Evolutionary conservation across 1,284 basidiomycete genomes (phyloP), one percentile per base, ranked within the genome.

Genomic region (Microbotryomycetes sp.): DNA sequence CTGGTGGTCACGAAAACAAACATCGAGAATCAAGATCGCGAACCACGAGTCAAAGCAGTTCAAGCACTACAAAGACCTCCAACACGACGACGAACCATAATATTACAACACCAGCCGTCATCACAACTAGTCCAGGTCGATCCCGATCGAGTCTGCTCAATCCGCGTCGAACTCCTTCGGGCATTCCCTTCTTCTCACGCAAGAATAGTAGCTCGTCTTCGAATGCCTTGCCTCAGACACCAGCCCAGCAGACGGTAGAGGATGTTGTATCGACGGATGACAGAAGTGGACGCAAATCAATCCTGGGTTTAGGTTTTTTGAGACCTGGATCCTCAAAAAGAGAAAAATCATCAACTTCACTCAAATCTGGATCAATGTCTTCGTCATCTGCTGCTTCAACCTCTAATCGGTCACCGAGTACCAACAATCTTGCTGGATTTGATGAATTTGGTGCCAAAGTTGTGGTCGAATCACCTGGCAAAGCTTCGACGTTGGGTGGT

Each of bases 111-210:
- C 66, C 64, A 0, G 32, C 66, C 0, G 56, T 70, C 46, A 60
- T 70, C 54, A 52, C 67, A 2, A 65, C 65, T 52, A 65, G 67
- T 66, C 62, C 69, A 47, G 57, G 70, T 60, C 57, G 68, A 49
- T 65, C 70, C n/a, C 56, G 73, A 53, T 69, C 70, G 66, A 65
- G 67, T 65, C 36, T 70, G 63, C 53, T 74, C 69, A 54, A 68
- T 68, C 61, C 78, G 63, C 84, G 92, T 54, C 83, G 92, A 53
- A 94, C 92, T 0, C 92, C 92, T 0, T 93, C 90, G 16, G 89
- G 90, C 7, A 96, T 97, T 66, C 93, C 92, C 1, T 97, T 97
- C 78, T 96, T 96, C 80, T 83, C 91, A 47, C 86, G 92, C 75
- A 58, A 73, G 74, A 81, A 74, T 76, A 46, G n/a, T n/a, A 42